A percentile compares a stretch with the other conserved stretches of the same genome.
Conservation (phyloP, 2,329 filamentous ascomycete species). For the Fonsecaea erecta region DNA sequence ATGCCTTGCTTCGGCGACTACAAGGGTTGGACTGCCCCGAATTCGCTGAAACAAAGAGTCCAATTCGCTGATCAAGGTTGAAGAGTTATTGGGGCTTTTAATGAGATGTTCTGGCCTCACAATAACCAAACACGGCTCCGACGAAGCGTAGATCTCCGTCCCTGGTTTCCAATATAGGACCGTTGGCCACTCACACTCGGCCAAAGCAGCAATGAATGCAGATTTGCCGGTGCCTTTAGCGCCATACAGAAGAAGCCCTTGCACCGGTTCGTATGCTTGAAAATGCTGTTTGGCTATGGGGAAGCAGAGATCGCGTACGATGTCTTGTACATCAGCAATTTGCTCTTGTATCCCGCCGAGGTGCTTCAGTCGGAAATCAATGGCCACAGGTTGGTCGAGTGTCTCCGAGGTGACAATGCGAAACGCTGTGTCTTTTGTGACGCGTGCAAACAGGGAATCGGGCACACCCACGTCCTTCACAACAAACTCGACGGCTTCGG, state of each 20-base stretch:
- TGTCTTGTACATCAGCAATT: conserved; percentile 27
- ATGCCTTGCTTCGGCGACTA: conserved; percentile 76
- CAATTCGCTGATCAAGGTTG: conserved; percentile 47
- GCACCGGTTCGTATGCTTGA: conserved; percentile 42
- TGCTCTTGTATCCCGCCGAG: conserved; percentile 32
- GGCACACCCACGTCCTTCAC: conserved; percentile 26
- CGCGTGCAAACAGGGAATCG: conserved; percentile 25
- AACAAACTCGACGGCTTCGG: conserved; percentile 42
- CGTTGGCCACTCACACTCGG: conserved; percentile 70
- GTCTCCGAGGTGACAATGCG: conserved; percentile 8
- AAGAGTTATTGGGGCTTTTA: conserved; percentile 40
- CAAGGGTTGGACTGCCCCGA: conserved; percentile 64
- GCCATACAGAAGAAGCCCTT: conserved; percentile 76
- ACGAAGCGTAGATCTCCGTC: conserved; percentile 56
- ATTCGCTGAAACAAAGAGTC: conserved; percentile 45
- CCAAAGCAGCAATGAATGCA: conserved; percentile 70
- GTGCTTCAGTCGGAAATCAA: conserved; percentile 25
- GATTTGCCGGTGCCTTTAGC: conserved; percentile 85
- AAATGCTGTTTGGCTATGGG: conserved; percentile 21
- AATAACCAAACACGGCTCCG: conserved; percentile 32
- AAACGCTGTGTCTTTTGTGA: conserved; percentile 27
- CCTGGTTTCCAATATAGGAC: conserved; percentile 56
- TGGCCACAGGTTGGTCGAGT: background rate
- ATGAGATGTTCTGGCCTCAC: conserved; percentile 22
- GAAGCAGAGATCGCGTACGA: conserved; percentile 27